Evolutionary conservation across 1,139 yeast genomes (phyloP).

Genomic region (Yamadazyma pseudoaaseri): DNA sequence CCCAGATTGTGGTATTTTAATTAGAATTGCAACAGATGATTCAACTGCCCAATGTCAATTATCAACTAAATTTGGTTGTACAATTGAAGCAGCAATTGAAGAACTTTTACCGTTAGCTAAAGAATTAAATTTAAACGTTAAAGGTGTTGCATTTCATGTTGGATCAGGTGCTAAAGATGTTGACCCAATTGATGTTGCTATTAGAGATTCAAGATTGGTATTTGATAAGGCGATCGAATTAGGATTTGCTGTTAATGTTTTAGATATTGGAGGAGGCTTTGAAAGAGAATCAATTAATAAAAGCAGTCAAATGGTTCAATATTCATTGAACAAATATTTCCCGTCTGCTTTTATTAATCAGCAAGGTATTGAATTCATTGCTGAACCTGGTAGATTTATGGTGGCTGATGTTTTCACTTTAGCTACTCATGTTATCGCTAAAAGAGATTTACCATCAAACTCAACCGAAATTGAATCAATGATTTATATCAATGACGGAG

Average conservation of each 20-base stretch:
- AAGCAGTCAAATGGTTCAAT: slow-evolving; percentile 59
- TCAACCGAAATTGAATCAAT: slow-evolving; percentile 31
- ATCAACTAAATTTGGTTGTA: slow-evolving; percentile 88
- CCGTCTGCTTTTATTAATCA: slow-evolving; percentile 35
- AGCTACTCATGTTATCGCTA: slow-evolving; percentile 82
- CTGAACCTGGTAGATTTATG: slow-evolving; percentile 94
- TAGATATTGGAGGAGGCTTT: slow-evolving; percentile 97
- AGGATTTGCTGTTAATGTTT: slow-evolving; percentile 50
- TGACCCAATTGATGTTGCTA: slow-evolving; percentile 65
- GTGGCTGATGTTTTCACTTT: slow-evolving; percentile 85
- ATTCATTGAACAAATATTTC: slow-evolving; percentile 58
- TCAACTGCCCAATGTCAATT: slow-evolving; percentile 83
- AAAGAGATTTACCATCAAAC: slow-evolving; percentile 44
- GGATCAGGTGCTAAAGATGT: slow-evolving; percentile 92
- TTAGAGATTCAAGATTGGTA: slow-evolving; percentile 67
- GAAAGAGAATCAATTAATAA: slow-evolving; percentile 62
- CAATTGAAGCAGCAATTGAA: slow-evolving; percentile 50
- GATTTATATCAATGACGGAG: slow-evolving; percentile 90
- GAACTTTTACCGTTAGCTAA: slow-evolving; percentile 62
- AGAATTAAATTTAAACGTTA: slow-evolving; percentile 59
- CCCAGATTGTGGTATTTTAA: slow-evolving; percentile 66
- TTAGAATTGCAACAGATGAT: slow-evolving; percentile 90
- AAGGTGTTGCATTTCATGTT: slow-evolving; percentile 92
- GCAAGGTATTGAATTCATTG: slow-evolving; percentile 58
- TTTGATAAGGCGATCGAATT: slow-evolving; percentile 57